phyloP scores from a whole-genome alignment of 441 rosid genomes.

The Aleurites moluccanus region DNA sequence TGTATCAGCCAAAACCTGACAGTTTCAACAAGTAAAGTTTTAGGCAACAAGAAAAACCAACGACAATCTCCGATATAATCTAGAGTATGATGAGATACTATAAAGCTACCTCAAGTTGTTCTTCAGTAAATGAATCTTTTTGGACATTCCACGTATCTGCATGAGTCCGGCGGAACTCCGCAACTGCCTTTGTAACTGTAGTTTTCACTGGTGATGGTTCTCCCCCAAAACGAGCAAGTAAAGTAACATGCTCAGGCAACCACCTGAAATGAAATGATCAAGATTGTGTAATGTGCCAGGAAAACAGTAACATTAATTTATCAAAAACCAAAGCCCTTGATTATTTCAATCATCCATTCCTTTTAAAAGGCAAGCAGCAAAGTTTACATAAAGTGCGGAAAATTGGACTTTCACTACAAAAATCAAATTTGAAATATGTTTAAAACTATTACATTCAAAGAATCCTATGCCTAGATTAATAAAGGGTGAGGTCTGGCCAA shows the following conservation, averaged over 20 bases:
- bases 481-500: neutral
- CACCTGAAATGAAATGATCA: slow-evolving; percentile 46
- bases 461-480: neutral
- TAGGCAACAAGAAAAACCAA: slow-evolving; percentile 6
- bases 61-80: neutral
- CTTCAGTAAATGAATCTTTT: slow-evolving; percentile 89
- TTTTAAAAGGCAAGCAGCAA: neutral
- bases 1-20: slow-evolving; percentile 96
- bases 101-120: slow-evolving; percentile 86
- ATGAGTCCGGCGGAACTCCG: slow-evolving; percentile 96
- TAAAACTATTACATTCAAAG: neutral
- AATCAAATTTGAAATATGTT: neutral
- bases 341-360: neutral
- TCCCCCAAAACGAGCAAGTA: slow-evolving; percentile 79
- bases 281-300: neutral
- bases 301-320: neutral
- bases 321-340: slow-evolving; percentile 8
- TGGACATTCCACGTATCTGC: slow-evolving; percentile 98
- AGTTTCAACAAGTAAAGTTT: slow-evolving; percentile 16
- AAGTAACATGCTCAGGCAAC: slow-evolving; percentile 92
- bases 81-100: neutral
- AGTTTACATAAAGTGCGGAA: neutral
- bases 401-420: neutral
- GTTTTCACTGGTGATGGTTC: slow-evolving; percentile 94
- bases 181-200: slow-evolving; percentile 94